Conservation (phyloP, 2,329 filamentous ascomycete species). For the Ascochyta pisi region DNA sequence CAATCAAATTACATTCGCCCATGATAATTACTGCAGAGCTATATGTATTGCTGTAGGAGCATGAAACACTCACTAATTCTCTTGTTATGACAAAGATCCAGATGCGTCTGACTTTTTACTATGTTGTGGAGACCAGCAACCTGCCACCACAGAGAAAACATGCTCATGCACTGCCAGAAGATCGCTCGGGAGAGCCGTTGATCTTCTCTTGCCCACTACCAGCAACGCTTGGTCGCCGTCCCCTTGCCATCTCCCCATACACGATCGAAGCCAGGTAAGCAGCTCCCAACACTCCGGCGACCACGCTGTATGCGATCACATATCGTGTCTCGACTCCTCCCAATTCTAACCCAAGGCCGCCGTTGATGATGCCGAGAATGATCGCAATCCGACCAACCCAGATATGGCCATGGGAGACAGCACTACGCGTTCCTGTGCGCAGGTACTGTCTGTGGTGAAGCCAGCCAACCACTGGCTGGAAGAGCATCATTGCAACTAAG, state of each 20-base stretch:
- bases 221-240: conserved; percentile 6
- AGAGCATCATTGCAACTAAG: conserved; percentile 57
- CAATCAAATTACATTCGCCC: neutral
- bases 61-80: neutral
- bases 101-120: no score
- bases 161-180: neutral
- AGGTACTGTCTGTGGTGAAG: conserved; percentile 59
- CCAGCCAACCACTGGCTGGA: conserved; percentile 59
- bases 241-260: conserved; percentile 4
- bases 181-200: neutral
- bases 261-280: conserved; percentile 6
- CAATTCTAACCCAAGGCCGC: conserved; percentile 58
- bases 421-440: conserved; percentile 51
- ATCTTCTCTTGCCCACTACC: conserved; percentile 12
- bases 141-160: neutral
- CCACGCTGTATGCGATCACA: conserved; percentile 55
- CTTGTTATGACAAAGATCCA: neutral
- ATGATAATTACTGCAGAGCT: no score
- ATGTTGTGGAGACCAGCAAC: neutral
- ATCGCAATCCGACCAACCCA: conserved; percentile 61
- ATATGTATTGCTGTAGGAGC: no score
- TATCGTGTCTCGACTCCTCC: conserved; percentile 7
- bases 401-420: conserved; percentile 57
- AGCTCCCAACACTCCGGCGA: conserved; percentile 54
- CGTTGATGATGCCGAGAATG: conserved; percentile 61